Conservation (phyloP, 495 filamentous ascomycete genomes). For the Penicillium dipodomyicola region DNA sequence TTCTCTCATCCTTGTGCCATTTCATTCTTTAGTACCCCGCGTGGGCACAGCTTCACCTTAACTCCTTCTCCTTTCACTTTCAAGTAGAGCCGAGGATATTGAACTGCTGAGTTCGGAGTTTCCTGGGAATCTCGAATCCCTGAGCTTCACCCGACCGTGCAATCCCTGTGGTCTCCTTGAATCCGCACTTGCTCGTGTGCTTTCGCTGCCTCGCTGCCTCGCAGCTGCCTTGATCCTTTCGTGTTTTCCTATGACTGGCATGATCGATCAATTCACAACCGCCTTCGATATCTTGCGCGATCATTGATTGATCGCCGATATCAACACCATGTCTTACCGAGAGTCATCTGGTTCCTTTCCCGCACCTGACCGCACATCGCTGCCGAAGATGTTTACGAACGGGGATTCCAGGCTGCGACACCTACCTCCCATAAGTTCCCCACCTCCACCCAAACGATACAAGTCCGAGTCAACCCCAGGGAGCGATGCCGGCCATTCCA, state of each 20-base stretch:
- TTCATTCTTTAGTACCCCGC: conserved; percentile 8
- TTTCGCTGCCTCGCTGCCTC: conserved; percentile 10
- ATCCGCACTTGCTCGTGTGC: conserved; percentile 11
- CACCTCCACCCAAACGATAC: conserved; percentile 28
- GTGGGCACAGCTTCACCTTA: conserved; percentile 17
- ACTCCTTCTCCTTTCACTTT: neutral
- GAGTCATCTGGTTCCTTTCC: neutral
- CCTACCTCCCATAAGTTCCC: conserved; percentile 26
- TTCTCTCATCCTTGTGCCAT: conserved; percentile 4
- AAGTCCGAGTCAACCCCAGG: conserved; percentile 28
- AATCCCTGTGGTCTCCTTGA: neutral
- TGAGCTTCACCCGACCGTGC: conserved; percentile 5
- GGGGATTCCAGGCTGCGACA: conserved; percentile 13
- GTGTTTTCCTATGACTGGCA: conserved; percentile 10
- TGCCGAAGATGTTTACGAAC: conserved; percentile 14
- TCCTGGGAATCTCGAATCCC: neutral
- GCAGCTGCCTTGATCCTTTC: neutral
- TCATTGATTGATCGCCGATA: conserved; percentile 16
- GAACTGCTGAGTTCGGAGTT: neutral
- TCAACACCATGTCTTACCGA: conserved; percentile 2
- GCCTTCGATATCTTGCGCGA: conserved; percentile 6
- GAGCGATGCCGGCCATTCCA: conserved; percentile 23
- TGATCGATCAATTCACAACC: conserved; percentile 8
- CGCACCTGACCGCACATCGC: neutral
- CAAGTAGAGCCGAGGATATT: neutral